These are phyloP conservation scores for Parachlorella kessleri DNA, from an alignment of 139 green algal species.

Conservation along the genomic window DNA sequence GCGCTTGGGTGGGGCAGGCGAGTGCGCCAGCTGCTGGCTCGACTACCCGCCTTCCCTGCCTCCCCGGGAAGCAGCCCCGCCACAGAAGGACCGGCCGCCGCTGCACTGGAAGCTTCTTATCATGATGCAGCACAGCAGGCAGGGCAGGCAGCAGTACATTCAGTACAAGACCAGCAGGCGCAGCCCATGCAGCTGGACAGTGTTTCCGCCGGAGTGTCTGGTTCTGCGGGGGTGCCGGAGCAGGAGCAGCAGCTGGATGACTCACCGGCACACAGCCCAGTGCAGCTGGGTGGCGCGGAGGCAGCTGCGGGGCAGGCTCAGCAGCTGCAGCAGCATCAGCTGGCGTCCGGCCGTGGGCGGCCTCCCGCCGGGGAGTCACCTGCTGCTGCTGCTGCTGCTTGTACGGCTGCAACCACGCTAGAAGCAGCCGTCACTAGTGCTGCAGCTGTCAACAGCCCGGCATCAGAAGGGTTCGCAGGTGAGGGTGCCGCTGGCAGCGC, in stretches of 20 bases:
- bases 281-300: no score
- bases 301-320: neutral
- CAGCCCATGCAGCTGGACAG: no score
- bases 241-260: no score
- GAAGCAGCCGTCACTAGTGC: neutral
- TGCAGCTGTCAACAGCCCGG: neutral
- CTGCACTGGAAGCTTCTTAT: no score
- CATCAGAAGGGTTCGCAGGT: neutral
- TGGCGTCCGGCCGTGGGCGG: neutral
- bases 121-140: no score
- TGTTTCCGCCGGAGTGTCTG: no score
- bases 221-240: no score
- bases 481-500: neutral
- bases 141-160: no score
- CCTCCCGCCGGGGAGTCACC: neutral
- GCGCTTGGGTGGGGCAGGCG: slow-evolving; percentile 17
- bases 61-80: neutral
- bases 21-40: slow-evolving; percentile 4
- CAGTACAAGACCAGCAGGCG: no score
- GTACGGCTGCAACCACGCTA: neutral
- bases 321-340: slow-evolving; percentile 6
- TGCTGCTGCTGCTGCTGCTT: neutral
- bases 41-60: neutral
- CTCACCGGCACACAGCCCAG: no score
- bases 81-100: no score